Conservation (phyloP, 2,329 filamentous ascomycete genomes). For the Neonectria hederae region DNA sequence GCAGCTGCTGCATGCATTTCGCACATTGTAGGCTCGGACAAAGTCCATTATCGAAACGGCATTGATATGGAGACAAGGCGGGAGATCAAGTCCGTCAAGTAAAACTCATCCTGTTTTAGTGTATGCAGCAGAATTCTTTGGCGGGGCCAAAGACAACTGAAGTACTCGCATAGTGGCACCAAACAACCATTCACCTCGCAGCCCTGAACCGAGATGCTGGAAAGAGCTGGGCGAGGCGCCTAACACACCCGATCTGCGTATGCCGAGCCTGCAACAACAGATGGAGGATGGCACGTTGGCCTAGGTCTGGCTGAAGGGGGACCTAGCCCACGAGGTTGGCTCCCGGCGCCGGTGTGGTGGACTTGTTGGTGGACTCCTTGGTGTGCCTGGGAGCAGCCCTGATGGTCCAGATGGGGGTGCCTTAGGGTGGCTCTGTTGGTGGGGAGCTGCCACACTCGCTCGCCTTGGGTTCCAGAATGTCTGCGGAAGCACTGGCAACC, state of each 20-base stretch:
- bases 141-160: conserved; percentile 21
- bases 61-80: conserved; percentile 13
- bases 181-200: not conserved
- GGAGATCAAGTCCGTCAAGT: conserved; percentile 23
- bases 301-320: not conserved
- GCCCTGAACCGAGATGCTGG: not conserved
- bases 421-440: conserved; percentile 28
- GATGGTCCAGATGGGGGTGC: not conserved
- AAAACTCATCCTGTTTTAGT: conserved; percentile 13
- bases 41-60: conserved; percentile 21
- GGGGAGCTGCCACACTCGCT: conserved; percentile 26
- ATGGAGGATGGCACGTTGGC: conserved; percentile 1
- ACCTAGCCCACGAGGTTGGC: conserved; percentile 17
- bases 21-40: conserved; percentile 32
- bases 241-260: conserved; percentile 17
- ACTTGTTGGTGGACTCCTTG: not conserved
- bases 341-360: conserved; percentile 16
- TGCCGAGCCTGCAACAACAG: conserved; percentile 3
- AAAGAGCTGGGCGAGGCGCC: not conserved
- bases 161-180: conserved; percentile 20
- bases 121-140: conserved; percentile 22
- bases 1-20: conserved; percentile 29
- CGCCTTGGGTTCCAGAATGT: conserved; percentile 39
- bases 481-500: conserved; percentile 30
- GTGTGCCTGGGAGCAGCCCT: conserved; percentile 2